Evolutionary conservation across 208 protist species (phyloP), one percentile per base, ranked within the genome.

Genomic region (Trypanosoma scelopori): DNA sequence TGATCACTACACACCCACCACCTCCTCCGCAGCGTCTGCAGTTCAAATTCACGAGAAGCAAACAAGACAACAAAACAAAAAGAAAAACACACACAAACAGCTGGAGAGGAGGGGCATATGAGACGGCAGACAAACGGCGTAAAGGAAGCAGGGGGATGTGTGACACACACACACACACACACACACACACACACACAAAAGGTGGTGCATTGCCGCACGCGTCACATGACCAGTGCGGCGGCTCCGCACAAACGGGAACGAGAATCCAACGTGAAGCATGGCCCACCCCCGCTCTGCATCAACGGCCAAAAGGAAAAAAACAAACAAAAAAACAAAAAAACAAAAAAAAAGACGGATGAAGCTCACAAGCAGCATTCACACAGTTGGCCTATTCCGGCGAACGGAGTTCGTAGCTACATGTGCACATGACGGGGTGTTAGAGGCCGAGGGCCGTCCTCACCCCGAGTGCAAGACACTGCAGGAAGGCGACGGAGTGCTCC

Each of bases 401-500:
- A n/a, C n/a, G n/a, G n/a, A n/a, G n/a, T n/a, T n/a, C n/a, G n/a
- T n/a, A n/a, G n/a, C n/a, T n/a, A n/a, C n/a, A n/a, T n/a, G n/a
- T n/a, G n/a, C n/a, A n/a, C n/a, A n/a, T n/a, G 16, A 7, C 3
- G 7, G 23, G 11, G 9, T 32, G 49, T 30, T 65, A 55, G 2
- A 20, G 27, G 20, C 6, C 50, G 9, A 49, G 12, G 18, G 52
- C 52, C 0, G 55, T 61, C 42, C 85, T 78, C 22, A 95, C 66
- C 9, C 79, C 86, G 11, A 92, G 50, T 7, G 82, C 86, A 39
- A 95, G 58, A 18, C 84, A 75, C 11, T 68, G 75, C 9, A 95
- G 65, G 58, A 95, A 91, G 5, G 89, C 87, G 13, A 76, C 78
- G 13, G 82, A 73, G 55, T 76, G 57, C n/a, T 87, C 80, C 13